Base-by-base conservation (phyloP, 75 land plant genomes). In the Larix kaempferi region DNA sequence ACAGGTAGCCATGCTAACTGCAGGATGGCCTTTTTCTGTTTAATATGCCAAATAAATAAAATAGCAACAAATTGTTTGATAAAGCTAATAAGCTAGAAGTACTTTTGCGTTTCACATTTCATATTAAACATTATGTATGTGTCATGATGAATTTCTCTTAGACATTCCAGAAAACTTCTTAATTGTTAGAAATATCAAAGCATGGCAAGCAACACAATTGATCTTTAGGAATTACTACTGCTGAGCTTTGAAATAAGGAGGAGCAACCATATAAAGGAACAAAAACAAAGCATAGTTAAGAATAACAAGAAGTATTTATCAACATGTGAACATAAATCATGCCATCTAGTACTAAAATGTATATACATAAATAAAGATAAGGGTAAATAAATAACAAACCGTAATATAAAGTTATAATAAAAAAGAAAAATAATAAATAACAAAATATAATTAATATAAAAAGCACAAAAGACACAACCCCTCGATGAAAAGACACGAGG, bases 201-300 rank as follows among this genome's bases (percentile, higher is more conserved):
- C 19, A 17, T 65, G 10, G 25, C 25, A 69, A 41, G 19, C n/a
- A n/a, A 41, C 39, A n/a, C 73, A 41, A 3, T n/a, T 41, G 49
- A 41, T 39, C 22, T n/a, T n/a, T 16, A 41, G 52, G 73, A 69
- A 69, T 69, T 41, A 69, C 23, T 69, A 35, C 52, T 10, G 52
- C 49, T 69, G n/a, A 19, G 23, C 21, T 69, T 69, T 7, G 41
- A 69, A 15, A 41, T 69, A 69, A 17, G 16, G 29, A 29, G 29
- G 10, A 8, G n/a, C 1, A 41, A 39, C 23, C 11, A 29, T 12
- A 21, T 44, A 69, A 69, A 37, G 52, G 22, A 69, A 41, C 41
- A 69, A 69, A 69, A 69, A 44, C 72, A 69, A 69, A 69, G 52
- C 72, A 69, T 35, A n/a, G 3, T 37, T 21, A 69, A 69, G 52